Base-by-base conservation (phyloP, 2,329 filamentous ascomycete genomes). In the Colletotrichum incanum region DNA sequence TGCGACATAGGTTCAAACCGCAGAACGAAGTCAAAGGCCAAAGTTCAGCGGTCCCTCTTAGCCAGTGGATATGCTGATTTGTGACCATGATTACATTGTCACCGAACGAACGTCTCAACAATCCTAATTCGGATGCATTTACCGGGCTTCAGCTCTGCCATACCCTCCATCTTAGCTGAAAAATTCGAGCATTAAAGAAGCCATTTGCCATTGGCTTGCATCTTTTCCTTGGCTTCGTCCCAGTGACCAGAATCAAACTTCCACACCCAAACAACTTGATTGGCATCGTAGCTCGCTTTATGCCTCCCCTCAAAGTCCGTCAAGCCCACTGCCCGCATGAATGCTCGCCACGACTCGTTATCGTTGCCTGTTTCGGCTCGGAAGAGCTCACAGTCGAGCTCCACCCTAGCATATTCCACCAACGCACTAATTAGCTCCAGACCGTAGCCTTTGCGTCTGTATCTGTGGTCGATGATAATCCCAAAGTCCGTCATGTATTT, bases 241-340 rank as follows among this genome's bases (percentile, higher is more conserved):
- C 60, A 63, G 31, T 63, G 45, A 18, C 60, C 58, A 12, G 43
- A 7, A 37, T 61, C 43, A n/a, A 49, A 61, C 28, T 49, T 49
- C 58, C 43, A 49, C 18, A 37, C 43, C 43, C 58, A 61, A 6
- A 61, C 58, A 9, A 49, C 58, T 20, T 49, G 58, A 7, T 34
- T 37, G 20, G 26, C 28, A 34, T 61, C 28, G 12, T 61, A 61
- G 7, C 58, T 49, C 7, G 58, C 58, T n/a, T 49, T 47, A 6
- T 49, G 28, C 20, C 43, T 31, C 18, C 28, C 20, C 28, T 61
- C 43, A 12, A 49, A 26, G 2, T 18, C 45, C 3, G 58, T 28
- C 9, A 61, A 43, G 14, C 58, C 43, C 20, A 28, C 12, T 12
- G 58, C 58, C n/a, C 28, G 28, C 58, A 61, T 37, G 12, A 61